Conservation (phyloP, 75 land plant genomes). For the Cryptomeria japonica region DNA sequence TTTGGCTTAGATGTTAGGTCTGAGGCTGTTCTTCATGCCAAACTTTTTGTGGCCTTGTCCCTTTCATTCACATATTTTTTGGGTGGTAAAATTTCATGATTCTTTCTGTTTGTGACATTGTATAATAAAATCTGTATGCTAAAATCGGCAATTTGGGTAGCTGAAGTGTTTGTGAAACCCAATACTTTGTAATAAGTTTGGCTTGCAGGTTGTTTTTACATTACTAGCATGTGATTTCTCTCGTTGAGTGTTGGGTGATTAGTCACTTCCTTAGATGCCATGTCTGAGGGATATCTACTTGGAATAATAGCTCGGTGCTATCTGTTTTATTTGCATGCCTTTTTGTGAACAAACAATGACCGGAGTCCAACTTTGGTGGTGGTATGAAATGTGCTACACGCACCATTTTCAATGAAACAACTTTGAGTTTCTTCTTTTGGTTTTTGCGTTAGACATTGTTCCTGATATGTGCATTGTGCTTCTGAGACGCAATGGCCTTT, state of each 20-base stretch:
- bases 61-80: neutral
- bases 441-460: neutral
- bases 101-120: neutral
- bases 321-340: neutral
- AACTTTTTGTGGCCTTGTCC: neutral
- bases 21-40: neutral
- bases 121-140: neutral
- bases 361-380: neutral
- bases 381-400: neutral
- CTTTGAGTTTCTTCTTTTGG: neutral
- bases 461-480: neutral
- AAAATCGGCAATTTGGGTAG: neutral
- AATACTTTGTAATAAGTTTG: neutral
- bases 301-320: neutral
- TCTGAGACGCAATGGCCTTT: neutral
- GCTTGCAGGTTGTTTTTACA: neutral
- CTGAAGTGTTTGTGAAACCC: neutral
- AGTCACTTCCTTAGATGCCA: neutral
- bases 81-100: neutral
- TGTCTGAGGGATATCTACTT: neutral
- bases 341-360: neutral
- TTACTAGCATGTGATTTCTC: neutral
- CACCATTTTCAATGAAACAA: neutral
- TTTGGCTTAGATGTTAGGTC: neutral
- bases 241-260: neutral